A percentile compares a stretch with the other conserved stretches of the same genome.
Conservation (phyloP, 2,329 filamentous ascomycete species). For the Diaporthe sp. region DNA sequence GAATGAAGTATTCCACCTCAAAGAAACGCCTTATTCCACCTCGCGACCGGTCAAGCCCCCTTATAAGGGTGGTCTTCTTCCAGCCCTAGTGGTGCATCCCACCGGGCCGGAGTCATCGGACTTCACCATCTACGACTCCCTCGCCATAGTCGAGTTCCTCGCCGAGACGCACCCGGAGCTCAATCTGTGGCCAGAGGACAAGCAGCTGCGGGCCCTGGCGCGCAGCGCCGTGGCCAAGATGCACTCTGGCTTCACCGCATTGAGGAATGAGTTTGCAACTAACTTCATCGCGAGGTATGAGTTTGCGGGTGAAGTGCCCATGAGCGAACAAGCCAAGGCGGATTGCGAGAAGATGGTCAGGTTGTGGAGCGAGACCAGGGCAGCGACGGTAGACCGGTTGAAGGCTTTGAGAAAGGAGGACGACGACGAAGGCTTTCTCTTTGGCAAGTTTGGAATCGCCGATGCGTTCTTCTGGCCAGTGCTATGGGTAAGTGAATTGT, state of each 20-base stretch:
- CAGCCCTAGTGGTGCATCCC: not conserved
- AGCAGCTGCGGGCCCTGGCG: not conserved
- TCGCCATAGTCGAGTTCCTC: not conserved
- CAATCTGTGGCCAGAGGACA: not conserved
- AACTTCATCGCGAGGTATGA: not conserved
- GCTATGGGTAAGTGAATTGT: not conserved
- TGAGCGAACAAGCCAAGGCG: not conserved
- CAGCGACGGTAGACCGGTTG: not conserved
- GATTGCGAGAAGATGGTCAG: not conserved
- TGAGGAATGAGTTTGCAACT: not conserved
- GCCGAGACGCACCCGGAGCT: not conserved
- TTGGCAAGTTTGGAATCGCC: not conserved
- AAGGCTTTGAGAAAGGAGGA: not conserved
- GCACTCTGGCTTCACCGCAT: not conserved
- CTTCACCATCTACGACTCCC: conserved; percentile 3
- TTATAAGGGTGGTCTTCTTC: not conserved
- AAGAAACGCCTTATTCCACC: not conserved
- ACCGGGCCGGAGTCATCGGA: not conserved
- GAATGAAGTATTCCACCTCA: not conserved
- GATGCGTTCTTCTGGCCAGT: conserved; percentile 8
- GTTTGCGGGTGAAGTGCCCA: not conserved
- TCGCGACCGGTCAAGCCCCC: not conserved
- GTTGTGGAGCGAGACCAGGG: not conserved
- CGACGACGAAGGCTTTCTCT: not conserved
- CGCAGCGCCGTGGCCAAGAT: not conserved